These are phyloP conservation scores for Staphylotrichum tortipilum DNA, from an alignment of 495 filamentous ascomycete species.

Conservation along the genomic window DNA sequence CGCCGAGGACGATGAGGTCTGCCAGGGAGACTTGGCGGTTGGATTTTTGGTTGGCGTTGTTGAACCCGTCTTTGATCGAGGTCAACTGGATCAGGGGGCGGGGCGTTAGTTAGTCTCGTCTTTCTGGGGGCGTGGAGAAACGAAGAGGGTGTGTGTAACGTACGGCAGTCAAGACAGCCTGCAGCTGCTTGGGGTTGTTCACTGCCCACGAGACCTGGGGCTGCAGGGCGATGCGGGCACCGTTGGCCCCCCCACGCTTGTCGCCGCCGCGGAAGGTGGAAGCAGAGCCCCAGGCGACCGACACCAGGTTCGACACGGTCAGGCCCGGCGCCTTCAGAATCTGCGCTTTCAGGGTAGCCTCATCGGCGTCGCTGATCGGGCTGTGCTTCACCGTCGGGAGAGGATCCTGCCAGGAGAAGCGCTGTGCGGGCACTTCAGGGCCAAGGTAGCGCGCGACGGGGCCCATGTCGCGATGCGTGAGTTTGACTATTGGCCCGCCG, in stretches of 20 bases:
- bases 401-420: slow-evolving; percentile 57
- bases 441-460: slow-evolving; percentile 58
- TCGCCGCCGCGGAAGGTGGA: slow-evolving; percentile 65
- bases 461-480: slow-evolving; percentile 65
- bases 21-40: slow-evolving; percentile 54
- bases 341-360: slow-evolving; percentile 53
- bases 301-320: slow-evolving; percentile 46
- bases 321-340: slow-evolving; percentile 53
- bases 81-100: too few species aligned
- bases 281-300: slow-evolving; percentile 59
- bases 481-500: too few species aligned
- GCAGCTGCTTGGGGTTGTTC: slow-evolving; percentile 55
- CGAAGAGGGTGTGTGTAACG: too few species aligned
- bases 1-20: slow-evolving; percentile 62
- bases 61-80: slow-evolving; percentile 56
- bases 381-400: slow-evolving; percentile 49
- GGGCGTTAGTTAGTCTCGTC: too few species aligned
- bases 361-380: slow-evolving; percentile 48
- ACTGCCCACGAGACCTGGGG: slow-evolving; percentile 60
- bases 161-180: slow-evolving; percentile 45
- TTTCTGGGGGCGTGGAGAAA: too few species aligned
- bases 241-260: slow-evolving; percentile 70
- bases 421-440: slow-evolving; percentile 58
- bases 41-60: slow-evolving; percentile 54
- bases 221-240: slow-evolving; percentile 61